Percentiles rank a stretch among this genome's conserved stretches.
phyloP scores from a whole-genome alignment of 805 yeast genomes.

The Suhomyces kilbournensis region DNA sequence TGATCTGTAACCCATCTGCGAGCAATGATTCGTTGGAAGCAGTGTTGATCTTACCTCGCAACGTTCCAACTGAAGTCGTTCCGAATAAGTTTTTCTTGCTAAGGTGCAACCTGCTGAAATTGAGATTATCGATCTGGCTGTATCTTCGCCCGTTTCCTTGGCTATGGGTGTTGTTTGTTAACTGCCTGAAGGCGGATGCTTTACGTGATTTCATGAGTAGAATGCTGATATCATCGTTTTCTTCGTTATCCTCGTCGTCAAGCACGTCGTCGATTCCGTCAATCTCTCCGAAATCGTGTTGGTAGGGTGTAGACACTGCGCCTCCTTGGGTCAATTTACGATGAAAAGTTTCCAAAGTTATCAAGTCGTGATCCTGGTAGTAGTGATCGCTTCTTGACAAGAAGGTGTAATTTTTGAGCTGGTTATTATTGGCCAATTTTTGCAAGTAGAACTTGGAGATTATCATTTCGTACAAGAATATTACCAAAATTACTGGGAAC shows the following conservation, averaged over 20 bases:
- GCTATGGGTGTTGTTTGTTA: neutral
- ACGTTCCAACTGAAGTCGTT: conserved; percentile 31
- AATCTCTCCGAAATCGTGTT: conserved; percentile 10
- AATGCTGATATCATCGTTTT: conserved; percentile 26
- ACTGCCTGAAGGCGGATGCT: conserved; percentile 18
- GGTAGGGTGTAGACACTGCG: conserved; percentile 5
- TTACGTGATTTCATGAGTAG: conserved; percentile 24
- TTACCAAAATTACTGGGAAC: conserved; percentile 32
- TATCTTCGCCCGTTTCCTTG: conserved; percentile 8
- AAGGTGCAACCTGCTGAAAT: conserved; percentile 4
- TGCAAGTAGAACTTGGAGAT: conserved; percentile 20
- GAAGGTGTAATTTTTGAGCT: conserved; percentile 35
- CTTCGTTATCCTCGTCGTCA: conserved; percentile 9
- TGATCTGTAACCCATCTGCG: conserved; percentile 18
- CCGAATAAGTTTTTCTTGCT: conserved; percentile 15
- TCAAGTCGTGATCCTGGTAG: conserved; percentile 28
- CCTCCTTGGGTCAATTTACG: conserved; percentile 9
- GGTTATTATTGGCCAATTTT: conserved; percentile 10
- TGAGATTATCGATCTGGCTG: conserved; percentile 11
- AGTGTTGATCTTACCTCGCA: conserved; percentile 30
- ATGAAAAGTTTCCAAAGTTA: conserved; percentile 13
- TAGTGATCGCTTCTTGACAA: conserved; percentile 29
- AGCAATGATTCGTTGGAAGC: conserved; percentile 40
- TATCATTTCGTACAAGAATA: conserved; percentile 31
- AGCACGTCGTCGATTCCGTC: conserved; percentile 1